Conservation (phyloP, 2,329 filamentous ascomycete species). For the Fusarium penzigii region DNA sequence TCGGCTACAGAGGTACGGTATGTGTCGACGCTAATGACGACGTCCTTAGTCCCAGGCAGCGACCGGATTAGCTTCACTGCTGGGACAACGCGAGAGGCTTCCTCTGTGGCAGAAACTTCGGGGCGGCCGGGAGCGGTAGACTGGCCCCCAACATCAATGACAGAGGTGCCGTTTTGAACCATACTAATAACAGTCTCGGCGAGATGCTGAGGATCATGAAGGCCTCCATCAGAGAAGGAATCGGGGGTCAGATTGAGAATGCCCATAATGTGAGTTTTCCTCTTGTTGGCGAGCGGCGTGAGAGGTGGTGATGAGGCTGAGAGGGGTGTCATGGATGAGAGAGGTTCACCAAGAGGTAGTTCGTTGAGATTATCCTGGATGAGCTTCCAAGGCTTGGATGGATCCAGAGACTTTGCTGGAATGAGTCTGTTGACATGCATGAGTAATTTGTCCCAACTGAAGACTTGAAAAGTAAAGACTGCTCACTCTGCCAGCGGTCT, state of each 20-base stretch:
- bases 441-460: background rate
- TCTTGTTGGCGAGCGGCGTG: conserved; percentile 56
- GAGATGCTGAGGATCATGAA: conserved; percentile 57
- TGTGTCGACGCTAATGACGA: conserved; percentile 89
- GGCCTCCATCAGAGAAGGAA: conserved; percentile 91
- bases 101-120: conserved; percentile 71
- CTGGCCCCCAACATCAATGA: conserved; percentile 92
- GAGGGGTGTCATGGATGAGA: conserved; percentile 62
- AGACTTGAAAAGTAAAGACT: background rate
- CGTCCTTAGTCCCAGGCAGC: conserved; percentile 59
- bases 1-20: conserved; percentile 84
- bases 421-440: conserved; percentile 47
- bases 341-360: conserved; percentile 49
- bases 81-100: conserved; percentile 76
- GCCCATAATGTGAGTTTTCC: conserved; percentile 81
- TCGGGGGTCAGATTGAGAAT: conserved; percentile 95
- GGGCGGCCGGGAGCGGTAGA: conserved; percentile 79
- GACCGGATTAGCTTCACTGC: conserved; percentile 73
- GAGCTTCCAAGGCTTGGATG: conserved; percentile 59
- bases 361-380: conserved; percentile 63
- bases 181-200: conserved; percentile 60
- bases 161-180: conserved; percentile 71
- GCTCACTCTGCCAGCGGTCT: conserved; percentile 78
- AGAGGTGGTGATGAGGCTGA: conserved; percentile 51
- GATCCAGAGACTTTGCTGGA: conserved; percentile 54